These are phyloP conservation scores for Trichoderma virens DNA, from an alignment of 495 filamentous ascomycete species.

Conservation along the genomic window DNA sequence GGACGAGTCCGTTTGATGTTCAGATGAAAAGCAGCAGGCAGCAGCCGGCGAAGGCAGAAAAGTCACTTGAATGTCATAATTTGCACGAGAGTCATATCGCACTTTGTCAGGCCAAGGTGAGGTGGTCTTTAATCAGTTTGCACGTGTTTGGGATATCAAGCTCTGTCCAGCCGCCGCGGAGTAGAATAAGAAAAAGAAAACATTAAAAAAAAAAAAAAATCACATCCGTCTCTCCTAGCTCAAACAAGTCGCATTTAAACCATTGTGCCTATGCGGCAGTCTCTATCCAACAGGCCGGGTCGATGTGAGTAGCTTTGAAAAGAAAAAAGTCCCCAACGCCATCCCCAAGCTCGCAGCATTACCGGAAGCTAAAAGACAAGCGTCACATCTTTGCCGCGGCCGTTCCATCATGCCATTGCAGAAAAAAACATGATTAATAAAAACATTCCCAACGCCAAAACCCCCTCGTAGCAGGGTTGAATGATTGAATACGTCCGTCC, in stretches of 20 bases:
- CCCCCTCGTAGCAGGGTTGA: not conserved
- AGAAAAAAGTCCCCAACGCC: not conserved
- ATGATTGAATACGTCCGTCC: not conserved
- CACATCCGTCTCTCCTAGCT: not conserved
- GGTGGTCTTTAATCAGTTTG: not conserved
- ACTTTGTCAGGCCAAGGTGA: too few relatives aligned
- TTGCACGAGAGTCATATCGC: too few relatives aligned
- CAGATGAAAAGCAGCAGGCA: not conserved
- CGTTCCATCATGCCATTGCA: not conserved
- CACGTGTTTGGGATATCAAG: not conserved
- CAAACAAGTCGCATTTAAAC: not conserved
- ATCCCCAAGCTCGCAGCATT: not conserved
- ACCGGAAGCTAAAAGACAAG: not conserved
- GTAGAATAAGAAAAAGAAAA: too few relatives aligned
- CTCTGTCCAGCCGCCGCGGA: not conserved
- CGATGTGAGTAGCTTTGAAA: not conserved
- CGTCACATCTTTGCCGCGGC: not conserved
- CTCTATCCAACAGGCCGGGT: not conserved
- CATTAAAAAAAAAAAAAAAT: not conserved
- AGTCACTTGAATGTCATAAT: too few relatives aligned
- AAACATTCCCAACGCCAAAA: not conserved
- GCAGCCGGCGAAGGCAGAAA: not conserved
- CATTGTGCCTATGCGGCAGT: slow-evolving; percentile 1
- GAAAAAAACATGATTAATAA: not conserved
- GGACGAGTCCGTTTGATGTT: not conserved